phyloP scores from a whole-genome alignment of 2,329 filamentous ascomycete genomes.

The Eurotiales sp. region DNA sequence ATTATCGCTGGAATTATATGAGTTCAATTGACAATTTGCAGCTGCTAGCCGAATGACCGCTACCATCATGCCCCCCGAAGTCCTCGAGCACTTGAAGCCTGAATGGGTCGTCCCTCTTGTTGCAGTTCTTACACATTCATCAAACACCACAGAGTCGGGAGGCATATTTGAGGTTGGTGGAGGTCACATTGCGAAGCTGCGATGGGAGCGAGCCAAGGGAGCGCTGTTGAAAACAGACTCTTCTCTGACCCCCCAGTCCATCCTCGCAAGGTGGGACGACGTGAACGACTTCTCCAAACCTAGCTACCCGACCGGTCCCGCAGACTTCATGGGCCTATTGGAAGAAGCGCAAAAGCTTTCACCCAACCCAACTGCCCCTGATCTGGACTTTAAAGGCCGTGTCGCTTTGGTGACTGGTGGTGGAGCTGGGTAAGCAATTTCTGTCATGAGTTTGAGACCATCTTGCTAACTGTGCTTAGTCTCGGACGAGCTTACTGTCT shows the following conservation, averaged over 20 bases:
- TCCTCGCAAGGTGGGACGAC: constrained; percentile 85
- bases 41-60: constrained; percentile 94
- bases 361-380: constrained; percentile 67
- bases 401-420: constrained; percentile 85
- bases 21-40: constrained; percentile 24
- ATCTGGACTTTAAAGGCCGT: constrained; percentile 76
- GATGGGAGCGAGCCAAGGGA: constrained; percentile 91
- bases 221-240: constrained; percentile 85
- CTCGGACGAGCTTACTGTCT: constrained; percentile 89
- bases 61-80: constrained; percentile 92
- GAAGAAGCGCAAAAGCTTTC: constrained; percentile 78
- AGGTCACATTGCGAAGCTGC: constrained; percentile 85
- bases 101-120: constrained; percentile 95
- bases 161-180: constrained; percentile 91
- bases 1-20: neutral
- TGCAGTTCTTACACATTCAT: constrained; percentile 80
- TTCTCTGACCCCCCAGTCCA: constrained; percentile 79
- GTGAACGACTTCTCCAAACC: constrained; percentile 81
- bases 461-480: constrained; percentile 37
- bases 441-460: neutral
- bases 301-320: constrained; percentile 76
- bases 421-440: constrained; percentile 64
- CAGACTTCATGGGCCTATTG: constrained; percentile 82
- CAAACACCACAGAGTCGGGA: constrained; percentile 77
- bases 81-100: constrained; percentile 79